A percentile compares a stretch with the other conserved stretches of the same genome.
These are phyloP conservation scores for Fagopyrum homotropicum DNA, from an alignment of 148 eudicot genomes.

Conservation along the genomic window DNA sequence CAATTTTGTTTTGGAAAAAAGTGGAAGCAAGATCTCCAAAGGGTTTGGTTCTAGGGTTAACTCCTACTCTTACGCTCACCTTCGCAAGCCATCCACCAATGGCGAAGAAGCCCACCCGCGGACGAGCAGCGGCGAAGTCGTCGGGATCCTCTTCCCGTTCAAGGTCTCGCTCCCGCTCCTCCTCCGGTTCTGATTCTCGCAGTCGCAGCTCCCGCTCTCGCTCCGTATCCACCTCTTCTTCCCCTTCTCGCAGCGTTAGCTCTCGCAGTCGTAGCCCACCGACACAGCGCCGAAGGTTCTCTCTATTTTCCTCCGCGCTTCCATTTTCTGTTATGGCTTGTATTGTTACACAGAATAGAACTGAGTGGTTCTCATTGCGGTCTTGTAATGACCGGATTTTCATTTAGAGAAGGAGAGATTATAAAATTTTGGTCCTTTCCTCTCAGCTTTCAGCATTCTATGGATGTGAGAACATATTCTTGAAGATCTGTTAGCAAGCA, in stretches of 20 bases:
- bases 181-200: not conserved
- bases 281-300: slow-evolving; percentile 11
- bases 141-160: slow-evolving; percentile 10
- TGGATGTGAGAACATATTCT: not conserved
- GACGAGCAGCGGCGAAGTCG: slow-evolving; percentile 11
- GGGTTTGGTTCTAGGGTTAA: slow-evolving; percentile 2
- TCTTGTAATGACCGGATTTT: not conserved
- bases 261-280: slow-evolving; percentile 11
- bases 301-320: not conserved
- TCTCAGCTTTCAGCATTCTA: not conserved
- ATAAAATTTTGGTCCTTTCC: not conserved
- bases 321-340: not conserved
- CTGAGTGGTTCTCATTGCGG: not conserved
- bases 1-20: not conserved
- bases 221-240: slow-evolving; percentile 4
- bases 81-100: not conserved
- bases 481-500: not conserved
- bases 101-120: slow-evolving; percentile 11
- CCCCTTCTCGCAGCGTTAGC: not conserved
- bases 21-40: not conserved
- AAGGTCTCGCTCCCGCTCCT: not conserved
- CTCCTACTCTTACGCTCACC: not conserved
- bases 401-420: not conserved
- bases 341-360: not conserved
- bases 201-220: not conserved